Conservation (phyloP, 768 basidiomycete genomes). For the Punctularia strigosozonata region DNA sequence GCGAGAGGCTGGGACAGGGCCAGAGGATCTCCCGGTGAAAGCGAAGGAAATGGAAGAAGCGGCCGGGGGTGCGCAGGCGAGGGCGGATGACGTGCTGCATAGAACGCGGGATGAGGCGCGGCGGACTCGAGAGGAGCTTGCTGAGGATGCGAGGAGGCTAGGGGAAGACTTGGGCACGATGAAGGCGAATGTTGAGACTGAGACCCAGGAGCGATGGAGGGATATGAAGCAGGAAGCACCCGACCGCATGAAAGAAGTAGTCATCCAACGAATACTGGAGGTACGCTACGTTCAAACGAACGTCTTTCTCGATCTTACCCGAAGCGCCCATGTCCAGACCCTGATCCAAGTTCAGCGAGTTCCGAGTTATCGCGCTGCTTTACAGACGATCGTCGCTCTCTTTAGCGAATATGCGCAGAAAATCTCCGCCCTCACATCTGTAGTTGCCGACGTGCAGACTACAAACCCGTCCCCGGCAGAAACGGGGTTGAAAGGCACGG, state of each 20-base stretch:
- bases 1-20: too few relatives aligned
- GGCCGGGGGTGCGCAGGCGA: too few relatives aligned
- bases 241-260: constrained; percentile 8
- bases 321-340: constrained; percentile 1
- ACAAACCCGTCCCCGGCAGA: too few relatives aligned
- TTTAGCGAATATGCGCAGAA: constrained; percentile 8
- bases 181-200: neutral
- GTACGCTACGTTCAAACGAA: too few relatives aligned
- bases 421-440: neutral
- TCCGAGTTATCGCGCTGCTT: constrained; percentile 8
- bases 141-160: neutral
- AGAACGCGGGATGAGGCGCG: too few relatives aligned
- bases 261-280: constrained; percentile 10
- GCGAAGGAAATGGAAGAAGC: too few relatives aligned
- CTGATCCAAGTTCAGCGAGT: constrained; percentile 8
- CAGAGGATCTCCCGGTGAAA: too few relatives aligned
- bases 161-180: constrained; percentile 2
- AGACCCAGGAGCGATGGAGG: constrained; percentile 1
- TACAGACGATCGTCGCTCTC: constrained; percentile 9
- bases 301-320: too few relatives aligned
- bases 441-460: constrained; percentile 1
- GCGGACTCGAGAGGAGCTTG: neutral
- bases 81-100: too few relatives aligned
- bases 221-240: constrained; percentile 5
- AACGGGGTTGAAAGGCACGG: too few relatives aligned